Evolutionary conservation across 768 basidiomycete genomes (phyloP), one percentile per base, ranked within the genome.

Genomic region (Termitomyces sp.): DNA sequence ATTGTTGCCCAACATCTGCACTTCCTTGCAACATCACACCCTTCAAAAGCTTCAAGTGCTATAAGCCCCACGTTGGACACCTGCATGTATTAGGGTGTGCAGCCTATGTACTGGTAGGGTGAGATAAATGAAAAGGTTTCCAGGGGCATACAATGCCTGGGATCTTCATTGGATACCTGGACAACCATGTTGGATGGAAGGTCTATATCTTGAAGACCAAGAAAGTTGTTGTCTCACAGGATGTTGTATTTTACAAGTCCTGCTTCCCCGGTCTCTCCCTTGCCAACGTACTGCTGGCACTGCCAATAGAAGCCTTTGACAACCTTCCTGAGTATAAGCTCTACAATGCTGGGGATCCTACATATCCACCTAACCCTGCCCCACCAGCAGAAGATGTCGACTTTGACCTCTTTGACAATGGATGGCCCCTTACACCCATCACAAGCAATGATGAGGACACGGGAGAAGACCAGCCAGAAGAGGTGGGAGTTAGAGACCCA

Each of bases 81-180:
- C 60, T 73, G 35, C 61, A 65, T 13, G 63, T 70, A 2, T 75
- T 69, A 53, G 71, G 74, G 3, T 72, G 69, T 52, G 53, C 57
- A 20, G 68, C 69, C 13, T 73, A 71, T 61, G 71, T 70, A 38
- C 66, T 66, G 36, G 56, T 70, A 2, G 64, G 63, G 46, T 66
- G 70, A 57, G 62, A 73, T 36, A 61, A 71, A 59, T 53, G 63
- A 5, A 63, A 56, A 38, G 60, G 55, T 0, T 54, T 71, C 2
- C 48, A 66, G 7, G 44, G 65, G 0, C 63, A 68, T 15, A 57
- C 62, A 10, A 46, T 58, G 33, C 5, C 9, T 3, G 29, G 29
- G 3, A 29, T 29, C 1, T 70, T 72, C 53, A 50, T 71, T 47
- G 72, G 68, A 2, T 74, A 74, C 46, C 58, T 63, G 0, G 40